phyloP scores from a whole-genome alignment of 768 basidiomycete genomes.

The Gautieria morchelliformis region DNA sequence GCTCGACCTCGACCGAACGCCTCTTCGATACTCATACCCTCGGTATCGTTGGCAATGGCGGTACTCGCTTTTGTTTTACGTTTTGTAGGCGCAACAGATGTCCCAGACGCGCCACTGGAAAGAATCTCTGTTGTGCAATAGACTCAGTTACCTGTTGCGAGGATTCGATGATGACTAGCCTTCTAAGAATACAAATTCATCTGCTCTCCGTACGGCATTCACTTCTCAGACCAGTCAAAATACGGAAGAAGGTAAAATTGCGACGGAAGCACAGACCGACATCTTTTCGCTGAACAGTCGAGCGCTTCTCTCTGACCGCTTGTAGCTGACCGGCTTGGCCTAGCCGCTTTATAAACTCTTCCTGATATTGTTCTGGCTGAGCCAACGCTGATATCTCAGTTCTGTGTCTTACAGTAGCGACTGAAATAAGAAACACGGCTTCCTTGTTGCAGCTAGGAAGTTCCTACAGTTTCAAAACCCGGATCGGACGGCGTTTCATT shows the following conservation, averaged over 20 bases:
- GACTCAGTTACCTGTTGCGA: background rate
- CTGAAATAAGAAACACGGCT: slow-evolving; percentile 66
- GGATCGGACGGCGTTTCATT: background rate
- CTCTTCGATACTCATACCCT: slow-evolving; percentile 1
- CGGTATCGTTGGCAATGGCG: background rate
- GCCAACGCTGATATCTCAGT: background rate
- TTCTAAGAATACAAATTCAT: slow-evolving; percentile 64
- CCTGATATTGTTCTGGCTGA: slow-evolving; percentile 20
- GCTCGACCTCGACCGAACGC: background rate
- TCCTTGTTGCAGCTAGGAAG: slow-evolving; percentile 69
- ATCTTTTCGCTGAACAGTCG: slow-evolving; percentile 72
- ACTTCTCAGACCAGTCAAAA: background rate
- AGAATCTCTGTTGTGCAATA: slow-evolving; percentile 3
- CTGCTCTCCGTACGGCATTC: slow-evolving; percentile 60
- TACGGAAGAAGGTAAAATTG: too few species aligned
- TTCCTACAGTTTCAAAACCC: slow-evolving; percentile 36
- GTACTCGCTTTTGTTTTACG: slow-evolving; percentile 1
- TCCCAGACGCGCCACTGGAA: background rate
- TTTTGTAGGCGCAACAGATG: background rate
- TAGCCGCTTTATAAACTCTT: slow-evolving; percentile 77
- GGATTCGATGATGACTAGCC: slow-evolving; percentile 31
- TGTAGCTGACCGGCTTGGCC: slow-evolving; percentile 60
- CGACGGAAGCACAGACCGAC: slow-evolving; percentile 45
- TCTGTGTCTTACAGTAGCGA: slow-evolving; percentile 48
- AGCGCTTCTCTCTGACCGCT: slow-evolving; percentile 61